Base-by-base conservation (phyloP, 768 basidiomycete genomes). In the Phanerochaete carnosa region DNA sequence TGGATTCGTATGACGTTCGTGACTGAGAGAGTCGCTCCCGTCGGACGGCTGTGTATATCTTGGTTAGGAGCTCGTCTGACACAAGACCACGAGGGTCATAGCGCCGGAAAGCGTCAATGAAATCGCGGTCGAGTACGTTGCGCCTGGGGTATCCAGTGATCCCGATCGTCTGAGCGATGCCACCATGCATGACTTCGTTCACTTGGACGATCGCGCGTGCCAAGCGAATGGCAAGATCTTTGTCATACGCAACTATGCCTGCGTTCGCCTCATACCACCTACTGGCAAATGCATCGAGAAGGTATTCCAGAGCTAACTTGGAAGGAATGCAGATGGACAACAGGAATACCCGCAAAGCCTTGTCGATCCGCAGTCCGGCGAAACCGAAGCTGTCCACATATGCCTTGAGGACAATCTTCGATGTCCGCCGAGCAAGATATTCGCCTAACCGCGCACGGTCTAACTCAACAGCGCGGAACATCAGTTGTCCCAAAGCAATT, bases 231-330 rank as follows among this genome's bases (percentile, higher is more conserved):
- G 91, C 88, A 63, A 92, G 78, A 68, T 94, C 91, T 73, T 85
- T 89, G 76, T 94, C 90, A 68, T 88, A 95, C 2, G 89, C 83
- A 26, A 94, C 86, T 26, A 83, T 80, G 51, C 81, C 79, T 6
- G 86, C 83, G 69, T 99, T 98, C 22, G 92, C 89, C 62, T 94
- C 91, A 67, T 92, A 92, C 92, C 95, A 98, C 29, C 91, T 83
- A 65, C 84, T 81, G 15, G 94, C 90, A 70, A 99, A 94, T 11
- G 88, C 83, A 66, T 92, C 87, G 30, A 98, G 79, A 1, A 97
- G 77, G 65, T 87, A 80, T 64, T 95, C 92, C 32, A 88, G 72
- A 4, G 82, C 74, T 51, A 73, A 60, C 37, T 81, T 79, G 29
- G 76, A 68, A 7, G 87, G 85, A n/a, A 89, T 68, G 66, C 90